phyloP scores from a whole-genome alignment of 2,329 filamentous ascomycete genomes.

The Fusarium sp. region DNA sequence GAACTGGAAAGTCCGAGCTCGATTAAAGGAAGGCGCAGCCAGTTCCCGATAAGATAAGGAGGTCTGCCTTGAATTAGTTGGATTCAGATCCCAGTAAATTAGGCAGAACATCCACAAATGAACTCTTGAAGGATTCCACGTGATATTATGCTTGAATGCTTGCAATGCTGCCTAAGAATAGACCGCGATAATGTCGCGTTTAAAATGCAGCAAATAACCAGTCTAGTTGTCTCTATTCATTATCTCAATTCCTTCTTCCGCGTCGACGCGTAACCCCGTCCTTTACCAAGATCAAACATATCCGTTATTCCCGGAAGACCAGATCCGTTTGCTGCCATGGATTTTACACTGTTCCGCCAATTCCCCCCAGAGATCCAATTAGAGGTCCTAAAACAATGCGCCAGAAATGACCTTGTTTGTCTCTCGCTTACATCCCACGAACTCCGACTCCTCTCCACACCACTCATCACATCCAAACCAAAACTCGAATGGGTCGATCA shows the following conservation, averaged over 20 bases:
- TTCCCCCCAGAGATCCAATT: slow-evolving; percentile 20
- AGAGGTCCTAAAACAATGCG: background rate
- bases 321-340: background rate
- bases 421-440: background rate
- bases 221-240: background rate
- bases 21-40: too few relatives aligned
- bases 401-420: slow-evolving; percentile 9
- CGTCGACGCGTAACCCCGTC: background rate
- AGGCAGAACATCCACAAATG: background rate
- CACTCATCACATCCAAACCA: background rate
- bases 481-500: slow-evolving; percentile 11
- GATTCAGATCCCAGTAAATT: background rate
- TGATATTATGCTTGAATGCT: background rate
- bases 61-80: background rate
- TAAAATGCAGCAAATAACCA: background rate
- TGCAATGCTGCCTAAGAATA: background rate
- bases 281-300: background rate
- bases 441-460: background rate
- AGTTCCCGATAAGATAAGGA: background rate
- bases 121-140: background rate
- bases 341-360: slow-evolving; percentile 2
- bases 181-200: background rate
- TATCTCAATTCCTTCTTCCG: too few relatives aligned
- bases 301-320: background rate
- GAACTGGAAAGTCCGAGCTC: too few relatives aligned